A percentile compares a stretch with the other conserved stretches of the same genome.
These are phyloP conservation scores for Globisporangium echinulatum DNA, from an alignment of 352 stramenopile species.

Conservation along the genomic window DNA sequence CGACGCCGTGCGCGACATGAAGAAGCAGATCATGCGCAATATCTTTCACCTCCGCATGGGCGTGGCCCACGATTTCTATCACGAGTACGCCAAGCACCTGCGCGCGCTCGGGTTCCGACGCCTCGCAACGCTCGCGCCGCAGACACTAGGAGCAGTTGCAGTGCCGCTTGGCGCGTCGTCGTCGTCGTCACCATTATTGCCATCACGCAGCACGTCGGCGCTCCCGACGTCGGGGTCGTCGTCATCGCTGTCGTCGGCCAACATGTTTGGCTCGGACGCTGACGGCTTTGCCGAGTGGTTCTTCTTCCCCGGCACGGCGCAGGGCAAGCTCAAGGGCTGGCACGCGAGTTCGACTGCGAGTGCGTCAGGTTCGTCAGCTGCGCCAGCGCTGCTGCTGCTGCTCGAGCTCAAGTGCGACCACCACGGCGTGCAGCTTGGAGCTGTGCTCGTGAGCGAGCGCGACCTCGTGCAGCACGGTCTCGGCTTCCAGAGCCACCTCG, in stretches of 20 bases:
- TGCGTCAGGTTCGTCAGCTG: neutral
- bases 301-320: conserved; percentile 27
- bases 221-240: conserved; percentile 5
- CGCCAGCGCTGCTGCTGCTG: conserved; percentile 33
- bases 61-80: conserved; percentile 64
- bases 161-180: neutral
- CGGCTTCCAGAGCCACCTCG: conserved; percentile 42
- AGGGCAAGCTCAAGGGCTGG: conserved; percentile 27
- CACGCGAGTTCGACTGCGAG: conserved; percentile 6
- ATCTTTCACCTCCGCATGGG: conserved; percentile 61
- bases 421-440: conserved; percentile 50
- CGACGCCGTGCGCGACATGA: conserved; percentile 51
- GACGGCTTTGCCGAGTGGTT: conserved; percentile 72
- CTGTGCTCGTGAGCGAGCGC: conserved; percentile 51
- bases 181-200: neutral
- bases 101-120: conserved; percentile 58
- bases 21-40: conserved; percentile 68
- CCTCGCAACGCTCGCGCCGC: conserved; percentile 28
- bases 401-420: conserved; percentile 74
- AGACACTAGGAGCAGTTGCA: conserved; percentile 9
- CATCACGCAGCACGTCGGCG: neutral
- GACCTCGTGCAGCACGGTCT: conserved; percentile 62
- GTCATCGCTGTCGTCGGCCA: conserved; percentile 22
- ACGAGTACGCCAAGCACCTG: conserved; percentile 62
- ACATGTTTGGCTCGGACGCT: conserved; percentile 22